Percentiles rank a stretch among this genome's conserved stretches.
Conservation (phyloP, 257 asterid species). For the Capsicum chinense region DNA sequence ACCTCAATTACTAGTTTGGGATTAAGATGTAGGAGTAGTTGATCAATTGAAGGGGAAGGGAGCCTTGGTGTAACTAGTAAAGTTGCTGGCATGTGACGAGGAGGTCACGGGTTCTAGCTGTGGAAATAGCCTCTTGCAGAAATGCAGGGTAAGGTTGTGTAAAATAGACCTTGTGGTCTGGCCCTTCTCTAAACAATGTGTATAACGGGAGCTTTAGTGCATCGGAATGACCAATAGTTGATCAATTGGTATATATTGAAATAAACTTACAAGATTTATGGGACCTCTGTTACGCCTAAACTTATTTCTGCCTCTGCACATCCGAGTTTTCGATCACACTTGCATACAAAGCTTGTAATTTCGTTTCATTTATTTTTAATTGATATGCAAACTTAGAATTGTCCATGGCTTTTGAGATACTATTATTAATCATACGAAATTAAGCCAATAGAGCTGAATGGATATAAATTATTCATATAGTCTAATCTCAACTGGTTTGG, state of each 20-base stretch:
- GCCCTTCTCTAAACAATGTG: too few relatives aligned
- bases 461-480: background rate
- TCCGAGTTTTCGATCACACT: background rate
- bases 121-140: too few relatives aligned
- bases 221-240: background rate
- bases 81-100: too few relatives aligned
- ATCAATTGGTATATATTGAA: background rate
- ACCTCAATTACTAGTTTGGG: background rate
- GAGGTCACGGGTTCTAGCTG: too few relatives aligned
- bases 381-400: background rate
- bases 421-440: background rate
- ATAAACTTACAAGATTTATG: background rate
- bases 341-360: background rate
- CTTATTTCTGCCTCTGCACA: background rate
- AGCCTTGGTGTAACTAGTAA: too few relatives aligned
- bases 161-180: too few relatives aligned
- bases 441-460: background rate
- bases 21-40: background rate
- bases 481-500: background rate
- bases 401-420: too few relatives aligned
- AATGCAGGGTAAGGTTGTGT: too few relatives aligned
- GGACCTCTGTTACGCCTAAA: background rate
- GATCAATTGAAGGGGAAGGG: background rate
- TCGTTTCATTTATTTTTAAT: background rate
- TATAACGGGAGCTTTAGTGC: too few relatives aligned